Base-by-base conservation (phyloP, 495 filamentous ascomycete genomes). In the Hypoxylon lenormandii region DNA sequence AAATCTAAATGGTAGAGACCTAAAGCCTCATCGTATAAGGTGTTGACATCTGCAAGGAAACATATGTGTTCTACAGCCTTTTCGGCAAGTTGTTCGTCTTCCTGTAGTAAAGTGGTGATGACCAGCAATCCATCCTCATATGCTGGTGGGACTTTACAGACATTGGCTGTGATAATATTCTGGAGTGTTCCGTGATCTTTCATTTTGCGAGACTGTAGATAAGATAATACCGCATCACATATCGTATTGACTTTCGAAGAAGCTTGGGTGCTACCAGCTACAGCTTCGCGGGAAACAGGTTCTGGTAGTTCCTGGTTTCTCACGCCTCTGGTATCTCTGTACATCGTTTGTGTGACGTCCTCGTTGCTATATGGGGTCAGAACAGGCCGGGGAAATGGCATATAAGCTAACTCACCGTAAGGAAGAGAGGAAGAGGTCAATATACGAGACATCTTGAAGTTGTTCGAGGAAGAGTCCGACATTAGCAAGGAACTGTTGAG, bases 31-130 rank as follows among this genome's bases (percentile, higher is more conserved):
- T 97, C 91, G 72, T 95, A 98, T n/a, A 98, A 86, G 53, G 86
- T 87, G 74, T 97, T 95, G 16, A 95, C 89, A 79, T 98, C 95
- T 0, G 92, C 91, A 42, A 98, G 83, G 80, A 97, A 98, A 82
- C 93, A 97, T 66, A 98, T 97, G 69, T 98, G 95, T 73, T 96
- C 93, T 37, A 97, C 89, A 0, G 94, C 93, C 75, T 88, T 87
- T 66, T 97, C 92, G 4, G 90, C 89, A 64, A 93, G 81, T 13
- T 88, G 81, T 28, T 89, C 79, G 30, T 88, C 84, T 68, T 89
- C 80, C 51, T 84, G 86, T 83, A 91, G 87, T 42, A 97, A 80
- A 46, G 87, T 81, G 38, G 91, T 89, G 49, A 97, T 89, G 26
- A 97, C 85, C n/a, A 74, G 74, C 60, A 98, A 79, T 15, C 92